Evolutionary conservation across 2,329 filamentous ascomycete genomes (phyloP), one percentile per base, ranked within the genome.

Genomic region (Trichophaea hybrida): DNA sequence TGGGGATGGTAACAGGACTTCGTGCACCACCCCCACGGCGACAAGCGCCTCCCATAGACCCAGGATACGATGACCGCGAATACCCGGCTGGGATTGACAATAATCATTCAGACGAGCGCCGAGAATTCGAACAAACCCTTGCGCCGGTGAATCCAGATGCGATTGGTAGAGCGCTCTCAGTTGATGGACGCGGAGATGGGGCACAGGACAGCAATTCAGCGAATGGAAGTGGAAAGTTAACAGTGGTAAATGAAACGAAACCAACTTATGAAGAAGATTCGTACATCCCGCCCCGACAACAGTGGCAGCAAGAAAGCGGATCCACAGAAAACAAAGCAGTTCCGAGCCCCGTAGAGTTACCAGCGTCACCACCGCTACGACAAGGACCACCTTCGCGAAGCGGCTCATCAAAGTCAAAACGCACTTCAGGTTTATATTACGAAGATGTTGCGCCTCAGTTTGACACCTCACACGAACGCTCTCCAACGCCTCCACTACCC

Each of bases 401-500:
- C 46, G 54, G 55, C 59, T 53, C 61, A 48, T 61, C 56, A 10
- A 32, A 10, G 10, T 6, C 43, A 10, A 54, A 60, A 35, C 61
- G 59, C 12, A 57, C 59, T 44, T 65, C 66, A 32, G 61, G 64
- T 35, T 74, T 79, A 63, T 97, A 97, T 73, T 94, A 94, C 70
- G 93, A 97, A 76, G 91, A 97, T 71, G 82, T 95, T 10, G 89
- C 95, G 66, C 89, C 91, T 49, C 86, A 83, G 59, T 97, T 96
- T 69, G 85, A 82, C 37, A 78, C 81, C 59, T 73, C 74, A 32
- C 58, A 67, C 57, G 61, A 63, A 66, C 66, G 40, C n/a, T 71
- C 69, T 44, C 66, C 68, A 57, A 60, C 40, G 13, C 31, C 37
- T 32, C n/a, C 44, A 35, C 63, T 46, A 61, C 67, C 58, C 61